Evolutionary conservation across 805 yeast genomes (phyloP).

Genomic region (Barnettozyma botsteinii): DNA sequence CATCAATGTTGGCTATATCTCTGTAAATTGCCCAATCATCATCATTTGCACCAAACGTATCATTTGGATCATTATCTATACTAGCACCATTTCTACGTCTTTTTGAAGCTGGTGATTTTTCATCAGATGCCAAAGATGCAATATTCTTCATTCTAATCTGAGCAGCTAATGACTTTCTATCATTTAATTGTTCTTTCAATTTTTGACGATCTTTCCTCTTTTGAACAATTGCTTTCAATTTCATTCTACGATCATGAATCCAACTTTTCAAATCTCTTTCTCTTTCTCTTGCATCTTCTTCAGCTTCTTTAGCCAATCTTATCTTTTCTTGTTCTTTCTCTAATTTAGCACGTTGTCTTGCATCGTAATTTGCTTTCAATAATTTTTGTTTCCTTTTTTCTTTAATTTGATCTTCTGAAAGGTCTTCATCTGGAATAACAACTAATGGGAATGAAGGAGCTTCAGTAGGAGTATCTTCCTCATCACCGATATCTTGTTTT

Average conservation of each 20-base stretch:
- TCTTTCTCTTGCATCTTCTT: slow-evolving; percentile 75
- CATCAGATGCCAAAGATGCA: slow-evolving; percentile 80
- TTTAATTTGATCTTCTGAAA: slow-evolving; percentile 71
- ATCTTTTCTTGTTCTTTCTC: slow-evolving; percentile 66
- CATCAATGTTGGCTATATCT: slow-evolving; percentile 68
- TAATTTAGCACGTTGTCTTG: slow-evolving; percentile 73
- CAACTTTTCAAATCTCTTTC: slow-evolving; percentile 67
- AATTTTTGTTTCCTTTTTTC: slow-evolving; percentile 84
- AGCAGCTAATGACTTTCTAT: slow-evolving; percentile 86
- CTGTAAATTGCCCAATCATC: slow-evolving; percentile 93
- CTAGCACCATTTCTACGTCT: slow-evolving; percentile 55
- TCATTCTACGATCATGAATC: slow-evolving; percentile 64
- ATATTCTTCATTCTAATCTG: slow-evolving; percentile 89
- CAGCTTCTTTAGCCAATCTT: slow-evolving; percentile 52
- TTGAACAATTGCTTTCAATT: slow-evolving; percentile 53
- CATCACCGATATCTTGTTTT: slow-evolving; percentile 58
- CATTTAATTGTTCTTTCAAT: slow-evolving; percentile 70
- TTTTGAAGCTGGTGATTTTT: slow-evolving; percentile 27
- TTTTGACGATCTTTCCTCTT: slow-evolving; percentile 62
- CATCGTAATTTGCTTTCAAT: slow-evolving; percentile 82
- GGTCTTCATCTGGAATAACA: slow-evolving; percentile 78
- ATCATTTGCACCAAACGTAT: slow-evolving; percentile 91
- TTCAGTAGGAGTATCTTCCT: slow-evolving; percentile 41
- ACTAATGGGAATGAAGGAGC: slow-evolving; percentile 64
- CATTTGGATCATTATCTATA: slow-evolving; percentile 86